Evolutionary conservation across 2,329 filamentous ascomycete genomes (phyloP), one percentile per base, ranked within the genome.

Genomic region (Cytospora piceae): DNA sequence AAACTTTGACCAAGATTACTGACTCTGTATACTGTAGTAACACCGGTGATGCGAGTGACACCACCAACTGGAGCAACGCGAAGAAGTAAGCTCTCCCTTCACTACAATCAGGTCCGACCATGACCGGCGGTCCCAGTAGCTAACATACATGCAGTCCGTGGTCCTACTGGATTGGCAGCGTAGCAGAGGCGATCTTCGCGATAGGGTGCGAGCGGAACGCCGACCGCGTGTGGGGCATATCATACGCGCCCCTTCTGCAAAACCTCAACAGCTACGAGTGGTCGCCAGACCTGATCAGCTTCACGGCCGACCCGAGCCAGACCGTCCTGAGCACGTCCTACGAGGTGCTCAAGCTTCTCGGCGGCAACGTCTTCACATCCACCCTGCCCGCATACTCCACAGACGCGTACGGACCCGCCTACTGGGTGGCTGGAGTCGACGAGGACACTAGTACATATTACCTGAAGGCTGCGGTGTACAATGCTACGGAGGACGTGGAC

Each of bases 91-190:
- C 39, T 24, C 15, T 4, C 24, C 12, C 22, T 27, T 4, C 27
- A 9, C 34, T 54, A 15, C 1, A 17, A 22, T 24, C 17, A 3
- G 8, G 14, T 17, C 3, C 5, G 20, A 14, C 2, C 9, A 22
- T 8, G 1, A 64, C 22, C 56, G 17, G 9, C 15, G 4, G 20
- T 3, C 14, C n/a, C 4, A 32, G 8, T 15, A 3, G 24, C 65
- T 64, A 54, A 67, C 57, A 61, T 17, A 15, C 51, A 31, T 14
- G 15, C 20, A 67, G 65, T 37, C 56, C 27, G 27, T 65, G 62
- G 62, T 83, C 81, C 0, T 86, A 81, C 78, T 85, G 83, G 86
- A 83, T 85, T 58, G 87, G 86, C 31, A 79, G 83, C 11, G 85
- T 91, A 3, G 83, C 83, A 17, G 83, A 86, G 69, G 83, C 82